These are phyloP conservation scores for Paecilomyces sp. DNA, from an alignment of 2,329 filamentous ascomycete species.

Conservation along the genomic window DNA sequence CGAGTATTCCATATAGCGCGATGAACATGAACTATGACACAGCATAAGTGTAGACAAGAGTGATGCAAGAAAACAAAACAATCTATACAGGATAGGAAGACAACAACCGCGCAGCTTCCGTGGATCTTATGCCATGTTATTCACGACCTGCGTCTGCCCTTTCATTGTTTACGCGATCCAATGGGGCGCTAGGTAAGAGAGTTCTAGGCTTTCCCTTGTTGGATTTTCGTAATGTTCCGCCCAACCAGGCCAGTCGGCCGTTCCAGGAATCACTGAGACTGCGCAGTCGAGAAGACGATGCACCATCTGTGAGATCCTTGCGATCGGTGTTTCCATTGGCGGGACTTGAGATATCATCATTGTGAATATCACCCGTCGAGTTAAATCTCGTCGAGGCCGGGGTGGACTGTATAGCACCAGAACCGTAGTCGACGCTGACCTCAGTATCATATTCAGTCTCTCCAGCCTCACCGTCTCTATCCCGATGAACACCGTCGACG, in stretches of 20 bases:
- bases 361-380: slow-evolving; percentile 1
- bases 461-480: slow-evolving; percentile 10
- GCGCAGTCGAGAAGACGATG: slow-evolving; percentile 19
- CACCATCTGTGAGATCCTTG: slow-evolving; percentile 10
- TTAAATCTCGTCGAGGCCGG: slow-evolving; percentile 4
- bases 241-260: slow-evolving; percentile 28
- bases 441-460: slow-evolving; percentile 14
- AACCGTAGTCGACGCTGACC: slow-evolving; percentile 7
- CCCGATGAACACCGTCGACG: slow-evolving; percentile 11
- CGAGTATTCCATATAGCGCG: not conserved
- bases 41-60: not conserved
- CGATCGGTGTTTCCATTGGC: slow-evolving; percentile 1
- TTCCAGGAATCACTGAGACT: slow-evolving; percentile 33
- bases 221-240: slow-evolving; percentile 20
- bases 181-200: not conserved
- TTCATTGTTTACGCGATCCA: not conserved
- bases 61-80: not conserved
- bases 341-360: not conserved
- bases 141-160: not conserved
- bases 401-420: slow-evolving; percentile 5
- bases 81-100: not conserved
- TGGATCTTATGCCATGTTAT: not conserved
- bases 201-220: not conserved
- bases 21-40: not conserved
- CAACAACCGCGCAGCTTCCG: not conserved